phyloP scores from a whole-genome alignment of 2,329 filamentous ascomycete species.

The Aspergillus proliferans region DNA sequence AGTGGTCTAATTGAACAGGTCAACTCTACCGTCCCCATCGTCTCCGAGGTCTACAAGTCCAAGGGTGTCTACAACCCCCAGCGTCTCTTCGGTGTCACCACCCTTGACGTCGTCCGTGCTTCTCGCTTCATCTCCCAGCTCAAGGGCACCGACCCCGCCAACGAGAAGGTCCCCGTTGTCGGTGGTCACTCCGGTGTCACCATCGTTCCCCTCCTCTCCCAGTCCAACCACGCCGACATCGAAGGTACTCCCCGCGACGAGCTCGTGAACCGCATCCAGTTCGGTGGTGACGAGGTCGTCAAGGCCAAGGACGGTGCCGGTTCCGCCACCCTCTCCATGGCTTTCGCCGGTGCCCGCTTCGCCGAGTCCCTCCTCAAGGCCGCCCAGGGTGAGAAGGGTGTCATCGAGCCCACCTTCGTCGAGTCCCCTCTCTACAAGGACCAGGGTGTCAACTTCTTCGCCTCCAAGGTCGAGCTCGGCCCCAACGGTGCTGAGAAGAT shows the following conservation, averaged over 20 bases:
- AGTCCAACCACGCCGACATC: conserved; percentile 81
- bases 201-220: conserved; percentile 95
- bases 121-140: conserved; percentile 95
- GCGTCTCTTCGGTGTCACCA: conserved; percentile 98
- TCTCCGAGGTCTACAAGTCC: conserved; percentile 93
- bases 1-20: conserved; percentile 44
- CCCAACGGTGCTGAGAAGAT: conserved; percentile 95
- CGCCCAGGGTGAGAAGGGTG: conserved; percentile 85
- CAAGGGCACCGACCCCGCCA: conserved; percentile 81
- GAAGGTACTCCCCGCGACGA: conserved; percentile 65
- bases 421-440: conserved; percentile 98
- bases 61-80: conserved; percentile 97
- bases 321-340: conserved; percentile 97
- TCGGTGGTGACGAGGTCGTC: conserved; percentile 98
- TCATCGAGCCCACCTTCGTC: conserved; percentile 93
- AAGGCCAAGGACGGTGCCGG: conserved; percentile 98
- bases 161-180: conserved; percentile 92
- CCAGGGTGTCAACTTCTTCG: conserved; percentile 95
- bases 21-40: conserved; percentile 99
- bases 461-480: conserved; percentile 90
- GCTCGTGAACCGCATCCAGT: conserved; percentile 92
- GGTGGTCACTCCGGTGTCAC: conserved; percentile 97
- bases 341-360: conserved; percentile 80
- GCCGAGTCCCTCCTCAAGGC: conserved; percentile 93
- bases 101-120: conserved; percentile 95